Percentiles rank a stretch among this genome's conserved stretches.
These are phyloP conservation scores for Bipolaris bicolor DNA, from an alignment of 2,329 filamentous ascomycete species.

Conservation along the genomic window DNA sequence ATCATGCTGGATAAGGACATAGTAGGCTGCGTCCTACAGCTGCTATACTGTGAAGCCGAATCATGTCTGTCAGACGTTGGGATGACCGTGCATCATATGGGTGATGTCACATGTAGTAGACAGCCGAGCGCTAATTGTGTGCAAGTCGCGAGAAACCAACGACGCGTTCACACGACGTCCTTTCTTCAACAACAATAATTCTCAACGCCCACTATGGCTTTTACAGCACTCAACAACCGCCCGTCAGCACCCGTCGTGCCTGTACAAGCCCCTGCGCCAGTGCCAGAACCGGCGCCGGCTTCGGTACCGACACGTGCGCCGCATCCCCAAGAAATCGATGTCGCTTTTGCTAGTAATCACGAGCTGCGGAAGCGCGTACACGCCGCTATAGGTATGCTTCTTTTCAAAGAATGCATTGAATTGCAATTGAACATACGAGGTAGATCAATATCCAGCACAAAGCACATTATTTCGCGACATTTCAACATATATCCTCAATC, in stretches of 20 bases:
- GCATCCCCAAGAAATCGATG: slow-evolving; percentile 41
- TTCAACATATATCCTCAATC: slow-evolving; percentile 43
- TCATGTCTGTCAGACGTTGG: background rate
- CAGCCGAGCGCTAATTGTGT: slow-evolving; percentile 15
- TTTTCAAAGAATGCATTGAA: background rate
- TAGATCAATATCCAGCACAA: slow-evolving; percentile 43
- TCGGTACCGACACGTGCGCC: slow-evolving; percentile 7
- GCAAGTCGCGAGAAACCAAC: slow-evolving; percentile 20
- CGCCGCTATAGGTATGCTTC: slow-evolving; percentile 43
- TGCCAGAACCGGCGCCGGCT: slow-evolving; percentile 2
- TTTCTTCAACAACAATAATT: slow-evolving; percentile 14
- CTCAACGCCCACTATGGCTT: slow-evolving; percentile 24
- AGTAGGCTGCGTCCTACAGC: too few species aligned
- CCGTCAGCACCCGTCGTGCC: slow-evolving; percentile 15
- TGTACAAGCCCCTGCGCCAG: slow-evolving; percentile 8
- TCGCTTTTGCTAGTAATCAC: slow-evolving; percentile 43
- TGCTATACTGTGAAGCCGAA: background rate
- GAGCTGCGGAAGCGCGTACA: slow-evolving; percentile 48
- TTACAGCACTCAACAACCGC: slow-evolving; percentile 31
- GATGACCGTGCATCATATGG: slow-evolving; percentile 1
- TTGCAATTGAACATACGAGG: background rate
- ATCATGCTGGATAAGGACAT: too few species aligned
- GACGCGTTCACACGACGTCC: slow-evolving; percentile 14
- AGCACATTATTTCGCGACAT: slow-evolving; percentile 47
- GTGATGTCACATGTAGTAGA: slow-evolving; percentile 16